Evolutionary conservation across 495 filamentous ascomycete genomes (phyloP).

Genomic region (Neurospora intermedia): DNA sequence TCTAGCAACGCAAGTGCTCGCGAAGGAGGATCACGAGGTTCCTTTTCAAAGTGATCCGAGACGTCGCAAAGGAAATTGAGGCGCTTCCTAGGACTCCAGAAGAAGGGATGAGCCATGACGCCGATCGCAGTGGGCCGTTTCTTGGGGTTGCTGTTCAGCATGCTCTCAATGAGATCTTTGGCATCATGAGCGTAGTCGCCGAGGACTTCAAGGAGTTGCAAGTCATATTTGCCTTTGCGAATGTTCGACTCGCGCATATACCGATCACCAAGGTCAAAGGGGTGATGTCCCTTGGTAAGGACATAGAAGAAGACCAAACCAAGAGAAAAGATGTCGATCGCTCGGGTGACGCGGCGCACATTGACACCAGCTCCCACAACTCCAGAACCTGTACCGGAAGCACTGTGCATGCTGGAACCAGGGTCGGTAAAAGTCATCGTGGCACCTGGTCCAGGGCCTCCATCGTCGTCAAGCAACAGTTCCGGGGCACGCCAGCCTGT

Average conservation of each 20-base stretch:
- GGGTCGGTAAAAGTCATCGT: slow-evolving; percentile 24
- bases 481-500: slow-evolving; percentile 95
- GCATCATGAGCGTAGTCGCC: slow-evolving; percentile 81
- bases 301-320: slow-evolving; percentile 97
- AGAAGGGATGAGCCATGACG: slow-evolving; percentile 89
- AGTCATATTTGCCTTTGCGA: slow-evolving; percentile 68
- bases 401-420: slow-evolving; percentile 33
- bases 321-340: slow-evolving; percentile 93
- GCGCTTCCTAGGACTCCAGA: slow-evolving; percentile 81
- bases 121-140: slow-evolving; percentile 58
- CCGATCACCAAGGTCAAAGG: slow-evolving; percentile 84
- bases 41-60: slow-evolving; percentile 89
- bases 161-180: slow-evolving; percentile 69
- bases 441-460: slow-evolving; percentile 15
- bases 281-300: slow-evolving; percentile 80
- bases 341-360: slow-evolving; percentile 69
- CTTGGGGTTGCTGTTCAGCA: slow-evolving; percentile 67
- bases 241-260: slow-evolving; percentile 97
- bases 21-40: slow-evolving; percentile 70
- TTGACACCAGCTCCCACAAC: slow-evolving; percentile 27
- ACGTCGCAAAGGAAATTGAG: slow-evolving; percentile 87
- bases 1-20: slow-evolving; percentile 52
- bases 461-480: slow-evolving; percentile 70
- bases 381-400: slow-evolving; percentile 27
- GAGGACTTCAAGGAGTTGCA: slow-evolving; percentile 57